Percentiles rank a stretch among this genome's conserved stretches.
Evolutionary conservation across 2,329 filamentous ascomycete genomes (phyloP).

Genomic region (Colletotrichum simmondsii): DNA sequence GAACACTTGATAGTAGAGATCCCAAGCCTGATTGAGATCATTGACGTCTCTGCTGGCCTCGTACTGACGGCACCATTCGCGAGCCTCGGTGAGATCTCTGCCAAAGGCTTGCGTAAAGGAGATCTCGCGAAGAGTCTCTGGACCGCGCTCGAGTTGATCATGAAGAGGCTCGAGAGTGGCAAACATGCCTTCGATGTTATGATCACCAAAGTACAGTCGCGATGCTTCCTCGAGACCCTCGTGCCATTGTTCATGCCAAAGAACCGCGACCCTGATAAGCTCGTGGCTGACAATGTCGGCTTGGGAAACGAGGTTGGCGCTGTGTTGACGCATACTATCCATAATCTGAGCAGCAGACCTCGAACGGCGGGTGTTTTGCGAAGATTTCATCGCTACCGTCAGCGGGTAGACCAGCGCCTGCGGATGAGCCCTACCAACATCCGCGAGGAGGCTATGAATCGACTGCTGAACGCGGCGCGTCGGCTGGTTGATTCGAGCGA

Average conservation of each 20-base stretch:
- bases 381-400: conserved; percentile 97
- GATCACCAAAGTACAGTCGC: conserved; percentile 94
- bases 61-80: conserved; percentile 96
- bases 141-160: conserved; percentile 88
- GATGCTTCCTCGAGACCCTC: conserved; percentile 98
- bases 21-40: conserved; percentile 98
- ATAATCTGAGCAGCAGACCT: conserved; percentile 93
- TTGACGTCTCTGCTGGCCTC: conserved; percentile 88
- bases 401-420: conserved; percentile 97
- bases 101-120: conserved; percentile 98
- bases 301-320: conserved; percentile 90
- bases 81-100: conserved; percentile 91
- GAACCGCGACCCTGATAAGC: conserved; percentile 92
- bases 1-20: conserved; percentile 99
- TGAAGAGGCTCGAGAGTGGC: conserved; percentile 89
- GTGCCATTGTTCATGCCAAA: conserved; percentile 99
- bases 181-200: conserved; percentile 99
- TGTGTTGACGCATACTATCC: conserved; percentile 98
- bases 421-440: conserved; percentile 93
- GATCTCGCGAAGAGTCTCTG: conserved; percentile 93
- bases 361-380: conserved; percentile 82
- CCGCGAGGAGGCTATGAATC: conserved; percentile 90
- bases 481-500: conserved; percentile 96
- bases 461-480: conserved; percentile 88
- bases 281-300: conserved; percentile 96